Evolutionary conservation across 768 basidiomycete genomes (phyloP).

Genomic region (Hortiboletus flavorubellus): DNA sequence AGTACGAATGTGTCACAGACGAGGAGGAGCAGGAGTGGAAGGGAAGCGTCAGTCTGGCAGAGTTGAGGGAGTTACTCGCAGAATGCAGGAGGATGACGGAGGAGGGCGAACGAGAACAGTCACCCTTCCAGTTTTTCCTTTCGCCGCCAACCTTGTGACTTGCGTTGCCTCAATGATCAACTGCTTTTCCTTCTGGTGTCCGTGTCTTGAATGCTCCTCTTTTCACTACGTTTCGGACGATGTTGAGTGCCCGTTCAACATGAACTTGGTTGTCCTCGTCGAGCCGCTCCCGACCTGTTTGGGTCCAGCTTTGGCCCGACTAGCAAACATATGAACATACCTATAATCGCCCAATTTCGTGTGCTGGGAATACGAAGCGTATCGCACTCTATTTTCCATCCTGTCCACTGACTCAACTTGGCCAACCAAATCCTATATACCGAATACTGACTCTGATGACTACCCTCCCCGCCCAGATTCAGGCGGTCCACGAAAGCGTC

Average conservation of each 20-base stretch:
- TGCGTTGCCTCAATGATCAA: slow-evolving; percentile 16
- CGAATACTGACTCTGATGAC: slow-evolving; percentile 67
- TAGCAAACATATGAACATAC: slow-evolving; percentile 40
- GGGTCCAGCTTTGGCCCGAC: not conserved
- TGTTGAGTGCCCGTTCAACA: slow-evolving; percentile 42
- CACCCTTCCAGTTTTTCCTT: slow-evolving; percentile 20
- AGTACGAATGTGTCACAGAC: slow-evolving; percentile 31
- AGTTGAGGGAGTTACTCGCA: slow-evolving; percentile 52
- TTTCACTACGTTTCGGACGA: slow-evolving; percentile 53
- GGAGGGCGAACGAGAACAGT: slow-evolving; percentile 30
- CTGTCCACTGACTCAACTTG: slow-evolving; percentile 62
- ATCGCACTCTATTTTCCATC: slow-evolving; percentile 88
- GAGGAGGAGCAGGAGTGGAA: slow-evolving; percentile 32
- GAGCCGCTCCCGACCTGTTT: slow-evolving; percentile 28
- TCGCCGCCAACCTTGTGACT: slow-evolving; percentile 2
- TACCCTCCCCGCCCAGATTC: slow-evolving; percentile 61
- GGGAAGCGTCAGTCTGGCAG: slow-evolving; percentile 33
- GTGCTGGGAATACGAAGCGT: slow-evolving; percentile 88
- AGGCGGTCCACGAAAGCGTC: slow-evolving; percentile 40
- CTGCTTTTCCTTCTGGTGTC: slow-evolving; percentile 65
- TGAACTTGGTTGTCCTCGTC: slow-evolving; percentile 9
- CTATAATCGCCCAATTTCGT: slow-evolving; percentile 88
- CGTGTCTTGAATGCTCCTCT: slow-evolving; percentile 73
- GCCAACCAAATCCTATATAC: slow-evolving; percentile 88
- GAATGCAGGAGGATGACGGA: slow-evolving; percentile 50